Evolutionary conservation across 1,284 basidiomycete genomes (phyloP), one percentile per base, ranked within the genome.

Genomic region (Sutorius eximius): DNA sequence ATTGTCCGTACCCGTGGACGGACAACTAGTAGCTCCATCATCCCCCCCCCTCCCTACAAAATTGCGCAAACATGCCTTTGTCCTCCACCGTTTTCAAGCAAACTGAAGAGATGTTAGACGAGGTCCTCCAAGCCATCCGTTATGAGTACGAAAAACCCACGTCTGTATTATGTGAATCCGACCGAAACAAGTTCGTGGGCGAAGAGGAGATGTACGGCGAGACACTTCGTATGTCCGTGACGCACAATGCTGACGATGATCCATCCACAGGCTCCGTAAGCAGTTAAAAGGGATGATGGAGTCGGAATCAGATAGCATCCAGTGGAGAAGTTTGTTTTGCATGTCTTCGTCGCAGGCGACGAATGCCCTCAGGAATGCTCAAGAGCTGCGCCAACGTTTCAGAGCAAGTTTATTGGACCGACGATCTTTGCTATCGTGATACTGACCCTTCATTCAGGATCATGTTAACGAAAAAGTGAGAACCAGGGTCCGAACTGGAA

Each of bases 191-290:
- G 16, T 53, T 55, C 15, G 33, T 55, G 12, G n/a, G 34, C 2
- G 62, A 67, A 10, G 62, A 55, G 9, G 5, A 33, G 7, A 45
- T 51, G 62, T 63, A 50, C 6, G 50, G 24, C 4, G 2, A 22
- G 2, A 22, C 20, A 8, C 27, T n/a, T 9, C 6, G 9, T 22
- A 16, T 8, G 36, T 20, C 15, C n/a, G 9, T 27, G 12, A 44
- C 22, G 12, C 34, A 42, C 11, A 4, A 34, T 5, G 2, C 44
- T 59, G 29, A 63, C 18, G 7, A 11, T 5, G 18, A 27, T 33
- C 1, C n/a, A 9, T 20, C 5, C 10, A 3, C 37, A 63, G 61
- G n/a, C 51, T 63, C 13, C 53, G 56, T 12, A 4, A 53, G 7
- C 59, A 13, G 3, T 37, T 63, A 6, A 44, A 45, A 27, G 20